Conservation (phyloP, 192 early-diverging fungal species). For the Mortierella alpina region DNA sequence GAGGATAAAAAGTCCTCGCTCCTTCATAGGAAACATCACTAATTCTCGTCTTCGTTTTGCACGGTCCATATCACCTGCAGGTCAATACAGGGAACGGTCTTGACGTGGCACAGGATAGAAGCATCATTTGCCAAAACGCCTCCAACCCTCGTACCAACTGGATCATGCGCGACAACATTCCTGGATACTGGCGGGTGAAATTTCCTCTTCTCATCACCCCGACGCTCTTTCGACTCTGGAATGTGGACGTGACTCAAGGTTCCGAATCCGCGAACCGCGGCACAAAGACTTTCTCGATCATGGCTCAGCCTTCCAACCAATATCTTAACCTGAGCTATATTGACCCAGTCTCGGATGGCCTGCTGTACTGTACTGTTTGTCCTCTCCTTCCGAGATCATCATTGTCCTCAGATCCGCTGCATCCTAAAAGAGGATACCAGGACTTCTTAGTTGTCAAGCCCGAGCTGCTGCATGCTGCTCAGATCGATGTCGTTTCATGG, state of each 20-base stretch:
- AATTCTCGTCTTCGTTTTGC: not conserved
- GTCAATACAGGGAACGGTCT: slow-evolving; percentile 31
- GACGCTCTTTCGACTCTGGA: slow-evolving; percentile 73
- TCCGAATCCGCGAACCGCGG: slow-evolving; percentile 60
- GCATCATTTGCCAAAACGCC: slow-evolving; percentile 58
- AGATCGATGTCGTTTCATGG: slow-evolving; percentile 68
- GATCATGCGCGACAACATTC: slow-evolving; percentile 75
- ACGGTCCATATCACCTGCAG: not conserved
- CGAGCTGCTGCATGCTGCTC: slow-evolving; percentile 60
- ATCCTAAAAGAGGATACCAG: slow-evolving; percentile 42
- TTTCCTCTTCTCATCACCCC: slow-evolving; percentile 68
- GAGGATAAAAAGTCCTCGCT: not conserved
- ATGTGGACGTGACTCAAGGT: slow-evolving; percentile 43
- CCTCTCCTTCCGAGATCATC: slow-evolving; percentile 33
- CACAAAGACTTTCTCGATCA: slow-evolving; percentile 74
- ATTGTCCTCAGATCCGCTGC: not conserved
- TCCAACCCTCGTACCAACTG: slow-evolving; percentile 61
- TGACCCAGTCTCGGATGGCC: slow-evolving; percentile 62
- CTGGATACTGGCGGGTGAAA: slow-evolving; percentile 73
- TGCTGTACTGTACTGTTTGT: slow-evolving; percentile 54
- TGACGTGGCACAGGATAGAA: slow-evolving; percentile 21
- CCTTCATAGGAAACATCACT: not conserved
- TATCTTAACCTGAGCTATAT: slow-evolving; percentile 71
- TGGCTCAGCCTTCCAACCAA: slow-evolving; percentile 66
- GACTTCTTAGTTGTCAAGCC: slow-evolving; percentile 57